phyloP scores from a whole-genome alignment of 192 early-diverging fungal species.

The Cladochytrium replicatum region DNA sequence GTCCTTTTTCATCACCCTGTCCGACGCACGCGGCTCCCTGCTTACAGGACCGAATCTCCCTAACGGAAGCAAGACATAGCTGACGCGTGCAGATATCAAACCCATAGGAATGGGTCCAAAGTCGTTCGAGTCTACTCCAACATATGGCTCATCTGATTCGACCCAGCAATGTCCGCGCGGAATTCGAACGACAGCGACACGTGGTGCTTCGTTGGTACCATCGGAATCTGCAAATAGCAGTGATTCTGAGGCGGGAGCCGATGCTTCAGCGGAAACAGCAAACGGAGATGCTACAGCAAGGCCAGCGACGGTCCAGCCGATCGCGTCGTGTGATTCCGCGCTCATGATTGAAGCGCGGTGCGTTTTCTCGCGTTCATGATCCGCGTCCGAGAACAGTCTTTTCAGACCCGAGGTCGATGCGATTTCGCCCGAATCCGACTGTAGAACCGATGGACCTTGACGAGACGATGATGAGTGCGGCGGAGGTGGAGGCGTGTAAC shows the following conservation, averaged over 20 bases:
- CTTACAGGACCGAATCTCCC: constrained; percentile 7
- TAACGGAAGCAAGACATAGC: constrained; percentile 14
- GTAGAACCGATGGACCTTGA: too few species aligned
- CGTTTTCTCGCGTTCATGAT: too few species aligned
- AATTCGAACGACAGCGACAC: constrained; percentile 9
- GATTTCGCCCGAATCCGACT: too few species aligned
- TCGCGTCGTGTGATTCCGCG: too few species aligned
- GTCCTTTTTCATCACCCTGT: neutral
- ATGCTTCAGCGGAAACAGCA: too few species aligned
- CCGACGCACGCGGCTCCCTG: neutral
- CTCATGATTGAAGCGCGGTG: too few species aligned
- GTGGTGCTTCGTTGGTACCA: neutral
- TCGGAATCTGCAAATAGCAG: constrained; percentile 30
- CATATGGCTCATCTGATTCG: constrained; percentile 16
- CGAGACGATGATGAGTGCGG: constrained; percentile 28
- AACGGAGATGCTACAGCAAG: too few species aligned
- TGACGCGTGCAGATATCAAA: constrained; percentile 6
- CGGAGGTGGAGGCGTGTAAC: too few species aligned
- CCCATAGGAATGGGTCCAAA: constrained; percentile 27
- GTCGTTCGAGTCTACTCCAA: constrained; percentile 15
- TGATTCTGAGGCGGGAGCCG: too few species aligned
- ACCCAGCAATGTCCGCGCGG: constrained; percentile 22
- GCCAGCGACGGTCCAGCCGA: too few species aligned
- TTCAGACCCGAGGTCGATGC: too few species aligned
- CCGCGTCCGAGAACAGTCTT: too few species aligned